Conservation (phyloP, 2,329 filamentous ascomycete genomes). For the Acrocalymma vagum region DNA sequence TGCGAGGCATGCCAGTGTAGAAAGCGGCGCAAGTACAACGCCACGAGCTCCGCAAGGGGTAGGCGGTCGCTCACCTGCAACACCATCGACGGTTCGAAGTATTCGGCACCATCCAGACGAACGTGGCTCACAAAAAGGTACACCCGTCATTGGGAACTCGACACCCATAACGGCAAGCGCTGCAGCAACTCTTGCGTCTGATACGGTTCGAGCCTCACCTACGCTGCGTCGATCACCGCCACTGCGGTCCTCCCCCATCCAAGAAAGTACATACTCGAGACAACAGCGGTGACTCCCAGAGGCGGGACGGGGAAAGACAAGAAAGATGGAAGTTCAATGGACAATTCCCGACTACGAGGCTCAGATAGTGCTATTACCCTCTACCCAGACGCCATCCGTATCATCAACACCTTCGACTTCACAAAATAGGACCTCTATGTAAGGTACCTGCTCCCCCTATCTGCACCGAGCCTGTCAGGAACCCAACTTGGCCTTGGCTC, state of each 20-base stretch:
- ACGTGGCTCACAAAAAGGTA: constrained; percentile 36
- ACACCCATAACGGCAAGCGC: constrained; percentile 38
- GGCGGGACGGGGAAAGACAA: constrained; percentile 39
- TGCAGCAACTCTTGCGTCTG: constrained; percentile 35
- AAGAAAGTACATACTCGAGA: constrained; percentile 32
- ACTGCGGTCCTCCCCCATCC: constrained; percentile 33
- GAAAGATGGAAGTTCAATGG: constrained; percentile 48
- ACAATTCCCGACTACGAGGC: constrained; percentile 42
- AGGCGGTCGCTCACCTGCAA: constrained; percentile 39
- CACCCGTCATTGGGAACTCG: constrained; percentile 30
- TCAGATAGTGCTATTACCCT: constrained; percentile 41
- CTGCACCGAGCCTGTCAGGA: neutral
- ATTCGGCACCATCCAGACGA: constrained; percentile 34
- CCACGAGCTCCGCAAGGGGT: constrained; percentile 39
- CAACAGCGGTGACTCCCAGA: constrained; percentile 42
- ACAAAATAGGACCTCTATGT: neutral
- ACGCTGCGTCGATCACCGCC: constrained; percentile 41
- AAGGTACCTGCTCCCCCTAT: neutral
- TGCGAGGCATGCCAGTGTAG: constrained; percentile 35
- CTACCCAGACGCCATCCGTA: constrained; percentile 33
- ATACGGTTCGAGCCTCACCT: constrained; percentile 36
- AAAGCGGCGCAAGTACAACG: constrained; percentile 42
- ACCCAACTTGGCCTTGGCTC: neutral
- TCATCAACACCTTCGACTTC: constrained; percentile 31
- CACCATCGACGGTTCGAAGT: constrained; percentile 42